A percentile compares a stretch with the other conserved stretches of the same genome.
These are phyloP conservation scores for Colletotrichum sp. DNA, from an alignment of 2,329 filamentous ascomycete species.

Conservation along the genomic window DNA sequence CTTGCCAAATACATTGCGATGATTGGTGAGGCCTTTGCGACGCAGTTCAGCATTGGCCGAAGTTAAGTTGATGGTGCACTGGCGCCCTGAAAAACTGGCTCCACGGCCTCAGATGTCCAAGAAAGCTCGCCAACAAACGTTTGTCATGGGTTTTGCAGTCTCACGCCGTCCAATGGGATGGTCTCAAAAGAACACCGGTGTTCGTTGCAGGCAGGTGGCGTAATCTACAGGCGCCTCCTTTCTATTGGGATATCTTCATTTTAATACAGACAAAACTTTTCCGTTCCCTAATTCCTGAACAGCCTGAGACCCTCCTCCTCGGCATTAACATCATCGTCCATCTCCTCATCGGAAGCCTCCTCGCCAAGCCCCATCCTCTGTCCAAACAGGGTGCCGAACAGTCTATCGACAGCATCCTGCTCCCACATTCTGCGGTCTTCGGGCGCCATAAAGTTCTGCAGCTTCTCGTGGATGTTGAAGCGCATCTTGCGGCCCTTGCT, in stretches of 20 bases:
- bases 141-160: background rate
- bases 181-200: background rate
- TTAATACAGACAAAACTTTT: background rate
- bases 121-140: background rate
- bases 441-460: constrained; percentile 97
- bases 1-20: background rate
- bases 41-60: background rate
- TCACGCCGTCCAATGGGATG: background rate
- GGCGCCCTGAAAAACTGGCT: background rate
- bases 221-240: background rate
- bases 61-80: background rate
- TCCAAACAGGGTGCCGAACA: constrained; percentile 79
- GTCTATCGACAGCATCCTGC: constrained; percentile 75
- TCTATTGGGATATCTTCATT: constrained; percentile 16
- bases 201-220: background rate
- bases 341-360: constrained; percentile 54
- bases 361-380: constrained; percentile 69
- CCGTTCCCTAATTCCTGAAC: constrained; percentile 47
- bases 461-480: constrained; percentile 94
- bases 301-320: constrained; percentile 60
- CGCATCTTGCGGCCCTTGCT: constrained; percentile 94
- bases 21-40: background rate
- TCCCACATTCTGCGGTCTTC: constrained; percentile 85
- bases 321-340: constrained; percentile 52
- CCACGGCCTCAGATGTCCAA: background rate